Evolutionary conservation across 2,329 filamentous ascomycete genomes (phyloP).

Genomic region (Lachnellula cervina): DNA sequence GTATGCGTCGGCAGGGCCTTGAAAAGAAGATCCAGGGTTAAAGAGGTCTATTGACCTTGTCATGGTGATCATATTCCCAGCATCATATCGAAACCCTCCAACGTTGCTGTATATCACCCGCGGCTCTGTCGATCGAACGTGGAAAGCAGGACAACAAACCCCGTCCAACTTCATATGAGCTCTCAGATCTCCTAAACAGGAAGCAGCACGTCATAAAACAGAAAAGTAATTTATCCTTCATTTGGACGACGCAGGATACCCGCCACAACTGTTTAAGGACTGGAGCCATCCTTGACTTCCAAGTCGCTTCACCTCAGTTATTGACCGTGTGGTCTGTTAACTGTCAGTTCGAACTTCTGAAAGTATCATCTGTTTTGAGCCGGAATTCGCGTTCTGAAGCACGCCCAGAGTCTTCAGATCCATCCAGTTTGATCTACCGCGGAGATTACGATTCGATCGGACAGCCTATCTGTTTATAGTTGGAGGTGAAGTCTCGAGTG

Average conservation of each 20-base stretch:
- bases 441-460: constrained; percentile 20
- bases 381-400: constrained; percentile 29
- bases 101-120: constrained; percentile 30
- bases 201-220: constrained; percentile 29
- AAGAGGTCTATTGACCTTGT: constrained; percentile 28
- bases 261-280: constrained; percentile 23
- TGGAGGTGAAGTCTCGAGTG: constrained; percentile 14
- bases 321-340: constrained; percentile 23
- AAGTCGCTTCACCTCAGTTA: constrained; percentile 21
- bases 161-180: constrained; percentile 20
- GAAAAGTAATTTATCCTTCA: constrained; percentile 29
- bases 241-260: constrained; percentile 27
- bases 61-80: constrained; percentile 27
- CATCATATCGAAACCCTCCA: constrained; percentile 26
- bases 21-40: constrained; percentile 20
- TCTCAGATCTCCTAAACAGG: constrained; percentile 23
- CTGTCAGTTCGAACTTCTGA: constrained; percentile 6
- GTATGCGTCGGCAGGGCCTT: constrained; percentile 16
- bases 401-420: constrained; percentile 21
- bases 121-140: constrained; percentile 29
- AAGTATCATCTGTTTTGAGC: constrained; percentile 21
- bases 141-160: constrained; percentile 25
- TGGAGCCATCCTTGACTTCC: constrained; percentile 21
- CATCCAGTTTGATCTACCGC: constrained; percentile 20
- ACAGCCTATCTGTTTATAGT: constrained; percentile 26